phyloP scores from a whole-genome alignment of 495 filamentous ascomycete genomes.

The Neurospora africana region DNA sequence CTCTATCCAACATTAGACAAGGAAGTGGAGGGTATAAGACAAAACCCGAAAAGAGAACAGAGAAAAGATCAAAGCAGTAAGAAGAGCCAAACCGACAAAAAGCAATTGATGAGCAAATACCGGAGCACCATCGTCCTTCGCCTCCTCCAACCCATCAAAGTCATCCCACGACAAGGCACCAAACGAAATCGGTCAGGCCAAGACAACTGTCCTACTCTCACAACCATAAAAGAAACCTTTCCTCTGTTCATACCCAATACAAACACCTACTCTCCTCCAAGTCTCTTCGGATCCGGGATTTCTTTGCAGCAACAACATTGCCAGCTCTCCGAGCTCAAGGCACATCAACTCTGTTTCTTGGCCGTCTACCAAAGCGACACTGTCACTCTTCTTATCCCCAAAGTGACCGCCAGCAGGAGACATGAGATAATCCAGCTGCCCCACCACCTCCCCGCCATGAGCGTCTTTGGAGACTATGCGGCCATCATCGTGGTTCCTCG shows the following conservation, averaged over 20 bases:
- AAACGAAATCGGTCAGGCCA: constrained; percentile 8
- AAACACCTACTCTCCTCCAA: constrained; percentile 16
- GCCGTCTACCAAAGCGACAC: constrained; percentile 11
- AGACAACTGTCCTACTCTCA: constrained; percentile 8
- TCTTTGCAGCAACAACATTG: constrained; percentile 19
- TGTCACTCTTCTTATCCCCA: not conserved
- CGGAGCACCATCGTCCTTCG: not conserved
- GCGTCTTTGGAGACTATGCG: constrained; percentile 19
- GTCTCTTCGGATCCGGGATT: constrained; percentile 1
- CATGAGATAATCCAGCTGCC: constrained; percentile 19
- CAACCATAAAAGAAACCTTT: constrained; percentile 25
- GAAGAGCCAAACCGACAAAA: not conserved
- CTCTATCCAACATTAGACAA: not conserved
- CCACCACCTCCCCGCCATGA: constrained; percentile 21
- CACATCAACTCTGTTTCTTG: constrained; percentile 18
- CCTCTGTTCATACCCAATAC: constrained; percentile 15
- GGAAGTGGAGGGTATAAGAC: not conserved
- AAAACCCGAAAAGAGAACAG: not conserved
- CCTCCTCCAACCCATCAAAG: not conserved
- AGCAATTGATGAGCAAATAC: not conserved
- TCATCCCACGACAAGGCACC: not conserved
- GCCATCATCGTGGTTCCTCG: constrained; percentile 14
- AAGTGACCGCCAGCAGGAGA: not conserved
- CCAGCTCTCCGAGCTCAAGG: constrained; percentile 22
- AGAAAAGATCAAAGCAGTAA: not conserved